phyloP scores from a whole-genome alignment of 2,329 filamentous ascomycete genomes.

The Iodosphaeria phyllophila region DNA sequence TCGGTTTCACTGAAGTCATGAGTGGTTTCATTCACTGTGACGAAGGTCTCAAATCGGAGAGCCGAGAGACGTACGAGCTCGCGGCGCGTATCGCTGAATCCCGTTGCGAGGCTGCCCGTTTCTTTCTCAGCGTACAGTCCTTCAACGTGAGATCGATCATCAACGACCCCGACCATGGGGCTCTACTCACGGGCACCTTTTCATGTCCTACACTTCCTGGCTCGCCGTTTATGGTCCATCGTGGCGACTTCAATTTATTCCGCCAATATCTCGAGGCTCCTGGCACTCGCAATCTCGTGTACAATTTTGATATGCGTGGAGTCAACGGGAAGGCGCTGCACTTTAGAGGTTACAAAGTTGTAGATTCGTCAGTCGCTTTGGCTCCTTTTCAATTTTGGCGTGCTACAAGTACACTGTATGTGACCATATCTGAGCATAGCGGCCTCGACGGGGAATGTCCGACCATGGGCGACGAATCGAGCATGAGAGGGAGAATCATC shows the following conservation, averaged over 20 bases:
- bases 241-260: constrained; percentile 39
- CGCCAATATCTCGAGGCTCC: constrained; percentile 29
- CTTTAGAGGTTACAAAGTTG: constrained; percentile 43
- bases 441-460: no score
- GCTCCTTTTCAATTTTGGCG: constrained; percentile 37
- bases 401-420: constrained; percentile 42
- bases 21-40: constrained; percentile 36
- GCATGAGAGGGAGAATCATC: constrained; percentile 22
- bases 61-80: constrained; percentile 30
- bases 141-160: constrained; percentile 31
- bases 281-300: constrained; percentile 38
- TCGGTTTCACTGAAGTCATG: constrained; percentile 48
- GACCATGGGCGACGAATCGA: constrained; percentile 7
- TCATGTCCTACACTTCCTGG: constrained; percentile 33
- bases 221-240: constrained; percentile 40
- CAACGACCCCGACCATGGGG: constrained; percentile 26
- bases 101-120: constrained; percentile 34
- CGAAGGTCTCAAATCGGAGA: constrained; percentile 20
- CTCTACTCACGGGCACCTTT: constrained; percentile 39
- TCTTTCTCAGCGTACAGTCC: constrained; percentile 38
- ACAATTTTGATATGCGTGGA: constrained; percentile 41
- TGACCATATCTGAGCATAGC: constrained; percentile 36
- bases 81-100: constrained; percentile 31
- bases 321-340: constrained; percentile 30
- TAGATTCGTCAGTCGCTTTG: constrained; percentile 40